These are phyloP conservation scores for Porphyrellus cyaneotinctus DNA, from an alignment of 768 basidiomycete genomes.

Conservation along the genomic window DNA sequence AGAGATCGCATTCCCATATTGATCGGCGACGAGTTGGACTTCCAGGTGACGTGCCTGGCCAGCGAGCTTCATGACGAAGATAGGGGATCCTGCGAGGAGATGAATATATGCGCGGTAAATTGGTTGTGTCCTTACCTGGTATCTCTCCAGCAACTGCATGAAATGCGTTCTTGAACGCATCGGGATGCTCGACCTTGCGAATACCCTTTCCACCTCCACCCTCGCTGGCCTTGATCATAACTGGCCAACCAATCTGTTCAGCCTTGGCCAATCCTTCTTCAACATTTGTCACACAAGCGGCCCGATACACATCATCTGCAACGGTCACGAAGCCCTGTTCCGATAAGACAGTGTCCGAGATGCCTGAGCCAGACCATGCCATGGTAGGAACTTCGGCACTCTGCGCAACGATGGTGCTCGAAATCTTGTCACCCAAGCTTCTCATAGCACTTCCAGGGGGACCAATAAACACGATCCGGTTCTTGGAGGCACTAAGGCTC, in stretches of 20 bases:
- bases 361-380: constrained; percentile 97
- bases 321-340: constrained; percentile 90
- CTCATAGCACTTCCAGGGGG: constrained; percentile 99
- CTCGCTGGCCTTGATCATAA: constrained; percentile 99
- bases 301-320: constrained; percentile 82
- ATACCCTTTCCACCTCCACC: constrained; percentile 99
- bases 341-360: constrained; percentile 80
- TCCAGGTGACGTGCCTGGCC: constrained; percentile 96
- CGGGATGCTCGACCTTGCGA: constrained; percentile 82
- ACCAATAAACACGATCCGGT: constrained; percentile 98
- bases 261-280: constrained; percentile 84
- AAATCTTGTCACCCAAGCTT: constrained; percentile 98
- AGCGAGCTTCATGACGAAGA: constrained; percentile 99
- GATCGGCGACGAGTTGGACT: constrained; percentile 97
- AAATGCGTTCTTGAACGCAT: constrained; percentile 91
- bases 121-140: constrained; percentile 59
- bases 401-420: constrained; percentile 98
- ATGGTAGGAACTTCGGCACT: constrained; percentile 95
- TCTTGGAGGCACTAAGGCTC: constrained; percentile 82
- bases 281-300: constrained; percentile 84
- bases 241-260: constrained; percentile 88
- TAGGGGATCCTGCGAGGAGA: constrained; percentile 74
- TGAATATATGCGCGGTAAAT: constrained; percentile 7
- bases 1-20: constrained; percentile 98
- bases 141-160: constrained; percentile 94